Percentiles rank a stretch among this genome's conserved stretches.
Conservation (phyloP, 495 filamentous ascomycete genomes). For the Trichoderma virens region DNA sequence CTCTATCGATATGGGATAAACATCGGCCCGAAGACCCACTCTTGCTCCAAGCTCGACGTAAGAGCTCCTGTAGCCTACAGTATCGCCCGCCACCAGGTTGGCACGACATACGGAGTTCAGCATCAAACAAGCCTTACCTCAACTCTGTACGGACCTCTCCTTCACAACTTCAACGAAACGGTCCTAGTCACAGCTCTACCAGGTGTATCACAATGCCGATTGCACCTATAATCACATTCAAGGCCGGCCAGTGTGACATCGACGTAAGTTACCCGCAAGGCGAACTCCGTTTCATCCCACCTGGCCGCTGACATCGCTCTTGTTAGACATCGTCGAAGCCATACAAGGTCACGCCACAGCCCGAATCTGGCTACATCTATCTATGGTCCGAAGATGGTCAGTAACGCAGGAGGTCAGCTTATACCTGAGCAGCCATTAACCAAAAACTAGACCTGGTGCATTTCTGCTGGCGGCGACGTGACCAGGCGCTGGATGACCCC, state of each 20-base stretch:
- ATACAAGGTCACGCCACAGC: slow-evolving; percentile 57
- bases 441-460: slow-evolving; percentile 66
- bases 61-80: slow-evolving; percentile 11
- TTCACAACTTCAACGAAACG: background rate
- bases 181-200: background rate
- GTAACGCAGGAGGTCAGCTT: background rate
- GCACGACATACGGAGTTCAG: slow-evolving; percentile 17
- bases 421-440: slow-evolving; percentile 6
- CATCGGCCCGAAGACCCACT: slow-evolving; percentile 15
- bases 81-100: slow-evolving; percentile 24
- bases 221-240: slow-evolving; percentile 87
- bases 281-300: background rate
- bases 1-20: slow-evolving; percentile 14
- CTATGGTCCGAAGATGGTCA: slow-evolving; percentile 87
- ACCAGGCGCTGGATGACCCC: slow-evolving; percentile 50
- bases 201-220: slow-evolving; percentile 55
- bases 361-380: slow-evolving; percentile 81
- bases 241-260: slow-evolving; percentile 85
- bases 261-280: slow-evolving; percentile 50
- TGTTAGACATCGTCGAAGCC: slow-evolving; percentile 50
- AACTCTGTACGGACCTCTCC: background rate
- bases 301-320: slow-evolving; percentile 22
- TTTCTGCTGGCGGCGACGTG: slow-evolving; percentile 82
- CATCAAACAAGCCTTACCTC: background rate
- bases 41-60: slow-evolving; percentile 8